Percentiles rank a stretch among this genome's conserved stretches.
Evolutionary conservation across 306 rosid species (phyloP).

Genomic region (Oemleria cerasiformis): DNA sequence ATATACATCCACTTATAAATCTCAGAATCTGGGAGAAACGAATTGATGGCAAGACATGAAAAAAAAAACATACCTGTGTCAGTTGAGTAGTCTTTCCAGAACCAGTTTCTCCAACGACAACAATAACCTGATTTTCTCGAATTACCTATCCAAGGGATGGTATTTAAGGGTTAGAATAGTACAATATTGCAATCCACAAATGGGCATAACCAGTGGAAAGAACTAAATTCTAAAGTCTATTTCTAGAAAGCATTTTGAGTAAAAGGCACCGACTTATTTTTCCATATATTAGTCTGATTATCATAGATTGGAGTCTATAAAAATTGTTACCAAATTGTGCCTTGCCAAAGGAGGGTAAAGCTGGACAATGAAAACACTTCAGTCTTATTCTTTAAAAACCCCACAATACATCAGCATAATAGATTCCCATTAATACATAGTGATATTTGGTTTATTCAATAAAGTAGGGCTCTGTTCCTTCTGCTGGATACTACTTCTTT

Average conservation of each 20-base stretch:
- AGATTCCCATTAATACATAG: background rate
- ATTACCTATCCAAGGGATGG: slow-evolving; percentile 52
- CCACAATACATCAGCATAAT: background rate
- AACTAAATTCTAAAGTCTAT: background rate
- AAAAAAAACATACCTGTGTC: slow-evolving; percentile 66
- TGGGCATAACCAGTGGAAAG: background rate
- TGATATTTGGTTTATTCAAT: background rate
- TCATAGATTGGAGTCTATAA: background rate
- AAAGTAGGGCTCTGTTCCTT: background rate
- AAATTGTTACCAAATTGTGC: background rate
- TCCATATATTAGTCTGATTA: background rate
- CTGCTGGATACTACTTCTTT: background rate
- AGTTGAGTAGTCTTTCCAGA: slow-evolving; percentile 98
- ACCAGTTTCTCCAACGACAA: slow-evolving; percentile 99
- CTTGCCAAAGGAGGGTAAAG: background rate
- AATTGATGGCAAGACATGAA: slow-evolving; percentile 8
- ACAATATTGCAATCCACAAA: background rate
- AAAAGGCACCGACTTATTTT: background rate
- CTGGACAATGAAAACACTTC: background rate
- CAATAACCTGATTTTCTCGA: slow-evolving; percentile 90
- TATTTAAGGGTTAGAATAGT: slow-evolving; percentile 17
- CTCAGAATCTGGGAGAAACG: background rate
- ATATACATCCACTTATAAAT: background rate
- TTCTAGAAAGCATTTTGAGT: background rate
- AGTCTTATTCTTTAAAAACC: background rate